Base-by-base conservation (phyloP, 2,329 filamentous ascomycete genomes). In the Talaromyces amestolkiae region DNA sequence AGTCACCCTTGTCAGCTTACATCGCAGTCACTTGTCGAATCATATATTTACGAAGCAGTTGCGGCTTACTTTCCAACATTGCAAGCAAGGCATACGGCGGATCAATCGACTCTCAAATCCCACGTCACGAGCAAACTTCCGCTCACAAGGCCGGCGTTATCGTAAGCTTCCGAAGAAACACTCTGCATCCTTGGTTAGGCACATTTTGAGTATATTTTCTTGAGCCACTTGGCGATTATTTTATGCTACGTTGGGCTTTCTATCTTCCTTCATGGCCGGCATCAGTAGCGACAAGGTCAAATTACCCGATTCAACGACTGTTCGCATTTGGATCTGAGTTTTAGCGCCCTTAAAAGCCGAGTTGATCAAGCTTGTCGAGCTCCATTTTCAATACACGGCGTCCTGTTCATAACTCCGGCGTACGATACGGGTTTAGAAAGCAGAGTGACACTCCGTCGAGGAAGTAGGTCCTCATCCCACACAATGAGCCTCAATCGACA, bases 401-500 rank as follows among this genome's bases (percentile, higher is more conserved):
- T 62, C 24, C 5, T n/a, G 19, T 33, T n/a, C n/a, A 62, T 17
- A 62, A 33, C 17, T 43, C 4, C 31, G 27, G n/a, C 33, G 15
- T 37, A 13, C 47, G n/a, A 24, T 43, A 22, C 49, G 49, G 10
- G 11, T 39, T 61, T 15, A 13, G n/a, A 13, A 54, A 17, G 24
- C 56, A 59, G 22, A 31, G 56, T 59, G 56, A 11, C 27, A 37
- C 45, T 41, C 13, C 61, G 17, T 43, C 39, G 49, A 51, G 33
- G 35, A 15, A 43, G 33, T 39, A 15, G 39, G 22, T 31, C 39
- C 17, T 43, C 31, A 62, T 19, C 24, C 61, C 27, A 56, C 66
- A 66, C 53, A 63, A 78, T 78, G 76, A 77, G 75, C 66, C 68
- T 77, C 64, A 70, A 78, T 70, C 75, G 73, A 53, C 73, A 76